These are phyloP conservation scores for Plasmodium coatneyi DNA, from an alignment of 169 alveolate genomes.

Conservation along the genomic window DNA sequence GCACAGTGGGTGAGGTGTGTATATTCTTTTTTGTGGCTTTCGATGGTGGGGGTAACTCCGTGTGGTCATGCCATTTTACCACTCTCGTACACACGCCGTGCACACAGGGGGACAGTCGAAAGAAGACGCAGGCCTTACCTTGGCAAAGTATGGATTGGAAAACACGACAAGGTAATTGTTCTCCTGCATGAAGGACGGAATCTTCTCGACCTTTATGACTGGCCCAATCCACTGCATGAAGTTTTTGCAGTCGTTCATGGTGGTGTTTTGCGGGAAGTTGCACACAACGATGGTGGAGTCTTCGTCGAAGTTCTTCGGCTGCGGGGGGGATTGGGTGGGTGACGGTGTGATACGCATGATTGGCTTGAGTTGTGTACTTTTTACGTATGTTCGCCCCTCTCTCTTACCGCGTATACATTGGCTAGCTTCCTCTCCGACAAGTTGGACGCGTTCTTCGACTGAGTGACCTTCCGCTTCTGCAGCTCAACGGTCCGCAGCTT, in stretches of 20 bases:
- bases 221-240: slow-evolving; percentile 86
- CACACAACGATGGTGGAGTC: slow-evolving; percentile 82
- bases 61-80: neutral
- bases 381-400: neutral
- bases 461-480: slow-evolving; percentile 68
- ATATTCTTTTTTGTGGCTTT: neutral
- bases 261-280: slow-evolving; percentile 78
- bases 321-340: neutral
- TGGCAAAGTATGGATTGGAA: slow-evolving; percentile 78
- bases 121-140: slow-evolving; percentile 57
- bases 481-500: neutral
- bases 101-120: neutral
- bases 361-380: neutral
- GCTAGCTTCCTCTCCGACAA: slow-evolving; percentile 51
- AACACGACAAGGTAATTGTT: slow-evolving; percentile 80
- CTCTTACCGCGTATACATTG: slow-evolving; percentile 54
- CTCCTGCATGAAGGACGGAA: slow-evolving; percentile 58
- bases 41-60: neutral
- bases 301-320: slow-evolving; percentile 82
- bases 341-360: neutral
- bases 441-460: slow-evolving; percentile 42
- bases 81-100: neutral
- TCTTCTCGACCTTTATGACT: slow-evolving; percentile 80
- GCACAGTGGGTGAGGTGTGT: neutral
- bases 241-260: slow-evolving; percentile 78